Base-by-base conservation (phyloP, 2,329 filamentous ascomycete genomes). In the Bipolaris cookei region DNA sequence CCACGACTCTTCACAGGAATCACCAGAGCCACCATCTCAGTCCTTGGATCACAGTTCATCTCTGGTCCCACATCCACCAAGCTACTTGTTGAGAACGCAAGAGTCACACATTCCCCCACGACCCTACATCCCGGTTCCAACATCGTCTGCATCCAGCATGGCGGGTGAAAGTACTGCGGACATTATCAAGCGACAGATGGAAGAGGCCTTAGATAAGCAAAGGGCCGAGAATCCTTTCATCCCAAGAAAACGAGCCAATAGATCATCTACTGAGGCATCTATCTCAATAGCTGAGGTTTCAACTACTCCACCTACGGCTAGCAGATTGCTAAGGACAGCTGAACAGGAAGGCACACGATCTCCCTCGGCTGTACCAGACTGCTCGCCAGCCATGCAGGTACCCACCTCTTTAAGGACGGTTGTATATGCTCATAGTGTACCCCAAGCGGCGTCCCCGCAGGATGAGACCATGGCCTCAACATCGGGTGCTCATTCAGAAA, bases 311-410 rank as follows among this genome's bases (percentile, higher is more conserved):
- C 53, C 38, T 5, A 35, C 53, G 8, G 32, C 53, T 16, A 47
- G 46, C 30, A 58, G 56, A 39, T 16, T 62, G 8, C 41, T 51
- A 1, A 35, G 41, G 13, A 46, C 47, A 10, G 45, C 53, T 16
- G 41, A 51, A 10, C 46, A 61, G 23, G 64, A 67, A 49, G 71
- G 71, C 10, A 74, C 73, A 21, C 62, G 73, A 39, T 76, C 73
- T 5, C 73, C 74, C 2, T 76, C 74, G 5, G 68, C 68, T 6
- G 71, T 76, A 6, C 73, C 74, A 13, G 70, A 75, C 41, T 65
- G 60, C 6, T 61, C 62, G 8, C 67, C 71, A 32, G 52, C 52
- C n/a, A 59, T 61, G 18, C 66, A 64, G 51, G 59, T 46, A 20
- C 67, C 68, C 6, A 71, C 71, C 1, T 71, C 73, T 1, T 51